phyloP scores from a whole-genome alignment of 2,329 filamentous ascomycete genomes.

The Penicillium sp. region DNA sequence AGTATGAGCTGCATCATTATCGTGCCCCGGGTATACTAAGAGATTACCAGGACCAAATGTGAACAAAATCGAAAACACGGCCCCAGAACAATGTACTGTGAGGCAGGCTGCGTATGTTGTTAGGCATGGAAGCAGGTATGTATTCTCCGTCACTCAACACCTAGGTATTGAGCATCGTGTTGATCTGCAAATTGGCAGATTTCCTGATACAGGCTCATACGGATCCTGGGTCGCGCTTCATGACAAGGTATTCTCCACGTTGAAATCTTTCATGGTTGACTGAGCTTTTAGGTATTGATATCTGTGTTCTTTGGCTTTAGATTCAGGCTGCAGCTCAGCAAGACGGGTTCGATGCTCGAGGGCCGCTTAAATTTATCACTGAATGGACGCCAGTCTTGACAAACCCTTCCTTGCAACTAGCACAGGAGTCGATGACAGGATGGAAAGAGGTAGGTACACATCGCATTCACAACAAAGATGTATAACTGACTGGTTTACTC shows the following conservation, averaged over 20 bases:
- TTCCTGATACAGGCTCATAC: slow-evolving; percentile 62
- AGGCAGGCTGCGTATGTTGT: slow-evolving; percentile 63
- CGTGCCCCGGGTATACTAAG: not conserved
- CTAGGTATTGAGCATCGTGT: too few relatives aligned
- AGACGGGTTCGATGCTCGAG: slow-evolving; percentile 54
- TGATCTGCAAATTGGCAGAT: slow-evolving; percentile 5
- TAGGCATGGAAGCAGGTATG: slow-evolving; percentile 64
- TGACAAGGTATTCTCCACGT: slow-evolving; percentile 25
- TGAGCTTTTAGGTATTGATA: too few relatives aligned
- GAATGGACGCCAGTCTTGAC: slow-evolving; percentile 61
- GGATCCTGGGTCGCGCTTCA: slow-evolving; percentile 52
- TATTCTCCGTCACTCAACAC: not conserved
- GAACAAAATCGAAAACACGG: slow-evolving; percentile 55
- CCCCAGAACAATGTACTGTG: slow-evolving; percentile 60
- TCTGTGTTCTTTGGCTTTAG: slow-evolving; percentile 30
- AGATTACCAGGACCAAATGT: slow-evolving; percentile 54
- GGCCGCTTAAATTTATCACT: slow-evolving; percentile 59
- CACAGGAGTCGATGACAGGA: slow-evolving; percentile 62
- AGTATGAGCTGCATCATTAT: slow-evolving; percentile 32
- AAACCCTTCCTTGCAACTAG: slow-evolving; percentile 58
- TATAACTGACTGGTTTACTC: not conserved
- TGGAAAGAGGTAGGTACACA: slow-evolving; percentile 54
- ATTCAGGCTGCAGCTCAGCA: slow-evolving; percentile 48
- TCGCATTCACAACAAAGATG: too few relatives aligned
- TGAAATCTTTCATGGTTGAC: too few relatives aligned